These are phyloP conservation scores for Ganoderma meredithae DNA, from an alignment of 1,284 basidiomycete species.

Conservation along the genomic window DNA sequence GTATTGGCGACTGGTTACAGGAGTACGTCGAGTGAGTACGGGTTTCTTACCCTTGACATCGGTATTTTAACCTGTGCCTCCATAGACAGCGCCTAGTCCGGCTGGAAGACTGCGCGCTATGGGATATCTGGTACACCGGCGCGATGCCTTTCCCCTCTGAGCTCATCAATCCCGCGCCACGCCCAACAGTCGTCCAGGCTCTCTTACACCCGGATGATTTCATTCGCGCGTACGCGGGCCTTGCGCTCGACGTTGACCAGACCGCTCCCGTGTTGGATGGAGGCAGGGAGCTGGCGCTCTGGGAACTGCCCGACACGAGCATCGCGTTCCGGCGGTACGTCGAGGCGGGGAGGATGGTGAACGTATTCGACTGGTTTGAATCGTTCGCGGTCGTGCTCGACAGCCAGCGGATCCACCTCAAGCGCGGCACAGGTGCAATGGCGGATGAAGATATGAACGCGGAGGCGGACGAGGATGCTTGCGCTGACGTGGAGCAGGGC, in stretches of 20 bases:
- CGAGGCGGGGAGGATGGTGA: constrained; percentile 80
- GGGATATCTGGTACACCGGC: constrained; percentile 79
- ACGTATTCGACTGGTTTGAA: constrained; percentile 84
- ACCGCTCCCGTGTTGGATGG: not conserved
- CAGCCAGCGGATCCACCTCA: constrained; percentile 50
- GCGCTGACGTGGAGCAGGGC: constrained; percentile 40
- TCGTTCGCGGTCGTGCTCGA: constrained; percentile 71
- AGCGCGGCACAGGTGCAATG: constrained; percentile 5
- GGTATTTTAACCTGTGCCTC: not conserved
- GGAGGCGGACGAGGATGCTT: constrained; percentile 23
- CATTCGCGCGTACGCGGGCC: constrained; percentile 30
- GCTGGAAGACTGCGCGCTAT: constrained; percentile 59
- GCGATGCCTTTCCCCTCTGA: constrained; percentile 68
- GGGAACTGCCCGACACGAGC: constrained; percentile 70
- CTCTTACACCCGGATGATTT: constrained; percentile 56
- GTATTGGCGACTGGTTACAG: constrained; percentile 53
- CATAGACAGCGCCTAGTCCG: constrained; percentile 51
- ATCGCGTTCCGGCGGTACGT: constrained; percentile 79
- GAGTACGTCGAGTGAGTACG: constrained; percentile 57
- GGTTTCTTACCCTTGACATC: not conserved
- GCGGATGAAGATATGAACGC: constrained; percentile 2
- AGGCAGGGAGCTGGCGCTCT: constrained; percentile 41
- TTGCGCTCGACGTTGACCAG: constrained; percentile 14
- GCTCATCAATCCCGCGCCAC: constrained; percentile 75
- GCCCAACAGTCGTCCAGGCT: constrained; percentile 58